These are phyloP conservation scores for Pseudodiploospora longispora DNA, from an alignment of 2,329 filamentous ascomycete species.

Conservation along the genomic window DNA sequence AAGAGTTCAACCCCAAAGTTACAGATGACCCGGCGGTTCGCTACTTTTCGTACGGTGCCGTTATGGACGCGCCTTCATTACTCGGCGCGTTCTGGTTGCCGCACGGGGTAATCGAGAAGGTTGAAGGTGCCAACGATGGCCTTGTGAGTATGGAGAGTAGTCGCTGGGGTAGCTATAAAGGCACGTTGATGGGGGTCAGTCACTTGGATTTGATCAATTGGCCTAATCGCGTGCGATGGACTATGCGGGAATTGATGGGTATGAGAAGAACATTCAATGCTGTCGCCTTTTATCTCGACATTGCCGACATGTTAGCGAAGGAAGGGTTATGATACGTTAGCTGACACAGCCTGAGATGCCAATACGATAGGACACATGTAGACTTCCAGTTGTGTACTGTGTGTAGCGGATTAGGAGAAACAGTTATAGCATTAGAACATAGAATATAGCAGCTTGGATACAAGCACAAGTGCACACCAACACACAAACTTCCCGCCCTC, in stretches of 20 bases:
- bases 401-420: not conserved
- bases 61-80: slow-evolving; percentile 40
- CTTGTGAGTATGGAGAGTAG: slow-evolving; percentile 59
- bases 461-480: slow-evolving; percentile 10
- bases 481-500: slow-evolving; percentile 6
- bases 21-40: slow-evolving; percentile 43
- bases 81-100: slow-evolving; percentile 56
- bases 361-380: no score
- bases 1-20: slow-evolving; percentile 50
- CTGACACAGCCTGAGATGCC: no score
- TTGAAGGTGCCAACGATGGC: slow-evolving; percentile 56
- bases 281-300: slow-evolving; percentile 58
- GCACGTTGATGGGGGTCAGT: slow-evolving; percentile 52
- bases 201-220: slow-evolving; percentile 62
- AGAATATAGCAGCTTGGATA: slow-evolving; percentile 17
- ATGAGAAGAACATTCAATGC: slow-evolving; percentile 55
- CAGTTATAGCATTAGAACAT: slow-evolving; percentile 12
- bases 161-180: slow-evolving; percentile 55
- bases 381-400: no score
- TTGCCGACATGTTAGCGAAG: slow-evolving; percentile 63
- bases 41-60: slow-evolving; percentile 57
- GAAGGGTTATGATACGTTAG: slow-evolving; percentile 39
- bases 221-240: slow-evolving; percentile 53
- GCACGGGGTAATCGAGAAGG: slow-evolving; percentile 38
- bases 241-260: slow-evolving; percentile 43